Conservation (phyloP, 2,329 filamentous ascomycete genomes). For the Penicillium olsonii region DNA sequence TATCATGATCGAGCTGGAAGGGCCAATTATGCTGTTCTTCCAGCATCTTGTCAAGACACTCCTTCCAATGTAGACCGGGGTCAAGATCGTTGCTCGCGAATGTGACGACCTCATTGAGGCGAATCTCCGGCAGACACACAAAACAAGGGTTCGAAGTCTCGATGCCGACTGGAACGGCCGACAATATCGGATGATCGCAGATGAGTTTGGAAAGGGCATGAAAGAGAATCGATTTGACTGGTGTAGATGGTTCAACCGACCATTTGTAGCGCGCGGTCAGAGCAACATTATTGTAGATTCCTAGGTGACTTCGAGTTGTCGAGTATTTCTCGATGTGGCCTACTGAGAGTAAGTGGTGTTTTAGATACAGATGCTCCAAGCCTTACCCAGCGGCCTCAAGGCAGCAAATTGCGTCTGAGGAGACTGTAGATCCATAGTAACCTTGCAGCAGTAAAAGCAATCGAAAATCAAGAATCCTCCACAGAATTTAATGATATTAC, state of each 20-base stretch:
- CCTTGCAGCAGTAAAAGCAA: too few species aligned
- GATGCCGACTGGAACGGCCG: slow-evolving; percentile 3
- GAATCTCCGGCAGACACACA: slow-evolving; percentile 1
- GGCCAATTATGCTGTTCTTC: slow-evolving; percentile 8
- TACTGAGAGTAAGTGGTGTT: neutral
- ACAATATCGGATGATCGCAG: slow-evolving; percentile 5
- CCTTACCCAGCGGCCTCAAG: neutral
- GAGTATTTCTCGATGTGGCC: slow-evolving; percentile 2
- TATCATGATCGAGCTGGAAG: neutral
- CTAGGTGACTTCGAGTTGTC: neutral
- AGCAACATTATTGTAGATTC: neutral
- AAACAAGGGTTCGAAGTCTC: slow-evolving; percentile 6
- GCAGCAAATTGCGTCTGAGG: neutral
- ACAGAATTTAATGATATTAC: too few species aligned
- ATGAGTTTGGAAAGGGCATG: slow-evolving; percentile 5
- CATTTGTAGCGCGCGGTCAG: neutral
- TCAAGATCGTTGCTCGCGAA: neutral
- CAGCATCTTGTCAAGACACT: neutral
- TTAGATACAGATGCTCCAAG: neutral
- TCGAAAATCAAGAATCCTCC: too few species aligned
- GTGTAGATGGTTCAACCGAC: neutral
- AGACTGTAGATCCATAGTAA: neutral
- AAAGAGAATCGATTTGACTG: slow-evolving; percentile 1
- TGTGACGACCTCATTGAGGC: neutral
- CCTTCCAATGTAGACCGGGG: neutral